Base-by-base conservation (phyloP, 176 grass and related monocot genomes). In the Puccinellia tenuiflora region DNA sequence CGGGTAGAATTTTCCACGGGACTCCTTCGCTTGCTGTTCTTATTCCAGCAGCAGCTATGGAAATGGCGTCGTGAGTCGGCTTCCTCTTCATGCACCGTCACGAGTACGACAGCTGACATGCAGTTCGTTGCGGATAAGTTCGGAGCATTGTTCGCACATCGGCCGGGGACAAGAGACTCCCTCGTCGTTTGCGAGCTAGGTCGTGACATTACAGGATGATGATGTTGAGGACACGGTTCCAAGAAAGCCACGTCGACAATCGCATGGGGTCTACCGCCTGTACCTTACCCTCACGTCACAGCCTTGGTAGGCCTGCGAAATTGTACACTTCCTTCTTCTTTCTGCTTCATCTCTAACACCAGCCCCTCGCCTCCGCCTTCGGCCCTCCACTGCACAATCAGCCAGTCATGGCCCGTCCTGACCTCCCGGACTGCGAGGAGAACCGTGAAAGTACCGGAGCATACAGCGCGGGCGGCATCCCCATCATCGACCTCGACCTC, bases 401-500 rank as follows among this genome's bases (percentile, higher is more conserved):
- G 79, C 68, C 55, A 29, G 5, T 21, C 26, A 74, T 12, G 38
- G 24, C 46, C 83, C 68, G 7, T 25, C 12, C 50, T 48, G 87
- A 73, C 39, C 9, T 1, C 11, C 4, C 57, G 13, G 13, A 56
- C 68, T 7, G 28, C 15, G 45, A 20, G 5, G 73, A 78, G 12
- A 21, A 55, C 46, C 21, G 26, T 15, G 68, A n/a, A 1, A 18
- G 60, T 63, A 15, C 29, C 16, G 61, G 61, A 65, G 14, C 61
- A 34, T 20, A 18, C 61, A 18, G 16, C 29, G 30, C 8, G 73
- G 40, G 25, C 26, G 84, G 77, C 33, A 88, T 97, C 83, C 89
- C 90, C 3, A 80, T 90, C 56, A 73, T 97, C 52, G 89, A 97
- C 73, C 75, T 90, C 37, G 62, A 22, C 52, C 42, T 83, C 69